Evolutionary conservation across 2,329 filamentous ascomycete genomes (phyloP).

Genomic region (Ophiostoma australiae): DNA sequence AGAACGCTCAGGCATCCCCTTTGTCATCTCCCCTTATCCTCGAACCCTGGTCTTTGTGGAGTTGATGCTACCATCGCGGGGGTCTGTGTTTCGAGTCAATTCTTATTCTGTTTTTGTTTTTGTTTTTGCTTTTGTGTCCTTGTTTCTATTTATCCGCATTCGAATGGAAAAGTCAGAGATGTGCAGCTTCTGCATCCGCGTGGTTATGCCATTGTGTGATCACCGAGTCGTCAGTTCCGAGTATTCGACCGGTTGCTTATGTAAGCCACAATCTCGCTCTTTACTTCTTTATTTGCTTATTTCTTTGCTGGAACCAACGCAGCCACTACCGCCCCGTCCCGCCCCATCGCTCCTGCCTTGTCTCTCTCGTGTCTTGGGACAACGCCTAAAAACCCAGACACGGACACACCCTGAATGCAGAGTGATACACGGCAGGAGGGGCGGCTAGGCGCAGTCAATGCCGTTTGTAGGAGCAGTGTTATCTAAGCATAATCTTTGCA

Average conservation of each 20-base stretch:
- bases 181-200: not conserved
- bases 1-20: constrained; percentile 2
- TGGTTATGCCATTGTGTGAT: not conserved
- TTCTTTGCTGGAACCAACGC: not conserved
- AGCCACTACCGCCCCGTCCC: constrained; percentile 3
- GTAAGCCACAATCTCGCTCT: not conserved
- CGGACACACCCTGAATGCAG: not conserved
- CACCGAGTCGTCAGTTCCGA: not conserved
- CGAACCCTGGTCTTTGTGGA: constrained; percentile 7
- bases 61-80: constrained; percentile 10
- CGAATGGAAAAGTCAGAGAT: not conserved
- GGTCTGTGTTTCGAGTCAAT: not conserved
- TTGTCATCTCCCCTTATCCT: constrained; percentile 1
- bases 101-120: not conserved
- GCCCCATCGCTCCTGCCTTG: not conserved
- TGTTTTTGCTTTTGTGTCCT: not conserved
- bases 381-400: not conserved
- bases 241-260: not conserved
- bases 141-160: no score
- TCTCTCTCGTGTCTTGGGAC: not conserved
- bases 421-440: constrained; percentile 5
- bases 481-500: not conserved
- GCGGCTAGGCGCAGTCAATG: not conserved
- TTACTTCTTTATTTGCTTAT: not conserved
- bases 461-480: not conserved